Evolutionary conservation across 306 rosid species (phyloP).

Genomic region (Quercus variabilis): DNA sequence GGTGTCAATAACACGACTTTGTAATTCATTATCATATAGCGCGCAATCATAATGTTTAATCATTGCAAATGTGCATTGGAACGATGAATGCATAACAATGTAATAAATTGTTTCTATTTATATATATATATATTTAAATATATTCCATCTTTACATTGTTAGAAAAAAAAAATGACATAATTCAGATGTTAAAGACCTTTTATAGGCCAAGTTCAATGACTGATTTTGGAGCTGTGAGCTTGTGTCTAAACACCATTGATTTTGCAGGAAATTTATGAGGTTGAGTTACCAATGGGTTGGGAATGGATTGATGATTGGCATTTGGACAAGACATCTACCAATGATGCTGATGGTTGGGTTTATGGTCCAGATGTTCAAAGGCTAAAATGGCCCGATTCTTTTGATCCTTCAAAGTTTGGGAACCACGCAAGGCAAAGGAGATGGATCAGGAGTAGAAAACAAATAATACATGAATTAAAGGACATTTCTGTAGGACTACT

Average conservation of each 20-base stretch:
- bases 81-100: neutral
- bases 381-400: constrained; percentile 76
- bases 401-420: constrained; percentile 37
- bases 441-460: constrained; percentile 77
- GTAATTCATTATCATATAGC: neutral
- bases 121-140: too few species aligned
- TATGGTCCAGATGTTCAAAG: constrained; percentile 70
- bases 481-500: constrained; percentile 65
- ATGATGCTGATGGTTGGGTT: constrained; percentile 72
- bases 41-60: neutral
- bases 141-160: neutral
- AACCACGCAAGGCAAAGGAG: constrained; percentile 74
- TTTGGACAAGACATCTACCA: constrained; percentile 55
- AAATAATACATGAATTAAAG: constrained; percentile 31
- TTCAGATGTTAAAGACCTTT: neutral
- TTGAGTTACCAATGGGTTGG: constrained; percentile 70
- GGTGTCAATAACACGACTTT: neutral
- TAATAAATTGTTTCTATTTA: neutral
- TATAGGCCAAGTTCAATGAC: constrained; percentile 2
- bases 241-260: constrained; percentile 8
- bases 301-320: constrained; percentile 95
- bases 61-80: neutral
- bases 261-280: constrained; percentile 45
- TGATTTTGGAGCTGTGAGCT: constrained; percentile 7
- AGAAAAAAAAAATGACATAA: neutral